Evolutionary conservation across 2,329 filamentous ascomycete species (phyloP).

Genomic region (Clarireedia homoeocarpa): DNA sequence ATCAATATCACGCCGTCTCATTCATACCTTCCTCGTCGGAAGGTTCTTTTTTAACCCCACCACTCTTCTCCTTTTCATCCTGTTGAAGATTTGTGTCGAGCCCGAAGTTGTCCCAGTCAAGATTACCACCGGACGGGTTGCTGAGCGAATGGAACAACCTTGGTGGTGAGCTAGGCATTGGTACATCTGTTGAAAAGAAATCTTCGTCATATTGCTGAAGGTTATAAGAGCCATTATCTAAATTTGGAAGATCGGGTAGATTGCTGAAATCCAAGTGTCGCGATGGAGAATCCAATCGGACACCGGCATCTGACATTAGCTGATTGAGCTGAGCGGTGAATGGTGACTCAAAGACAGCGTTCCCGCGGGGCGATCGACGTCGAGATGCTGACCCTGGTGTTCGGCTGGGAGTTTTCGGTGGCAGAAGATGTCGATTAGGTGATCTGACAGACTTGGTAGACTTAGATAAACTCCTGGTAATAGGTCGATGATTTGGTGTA

Average conservation of each 20-base stretch:
- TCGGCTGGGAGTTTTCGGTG: conserved; percentile 22
- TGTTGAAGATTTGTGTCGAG: neutral
- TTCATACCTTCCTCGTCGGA: neutral
- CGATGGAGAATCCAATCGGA: conserved; percentile 20
- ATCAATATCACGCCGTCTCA: no score
- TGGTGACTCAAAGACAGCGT: conserved; percentile 28
- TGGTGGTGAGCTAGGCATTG: conserved; percentile 39
- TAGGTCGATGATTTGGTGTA: conserved; percentile 27
- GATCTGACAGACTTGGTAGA: conserved; percentile 26
- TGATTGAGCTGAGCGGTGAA: conserved; percentile 29
- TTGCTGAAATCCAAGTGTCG: conserved; percentile 29
- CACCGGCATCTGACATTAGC: conserved; percentile 27
- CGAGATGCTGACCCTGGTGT: conserved; percentile 21
- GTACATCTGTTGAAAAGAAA: conserved; percentile 36
- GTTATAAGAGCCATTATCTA: conserved; percentile 10
- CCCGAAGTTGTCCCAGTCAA: conserved; percentile 3
- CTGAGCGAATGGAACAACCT: conserved; percentile 28
- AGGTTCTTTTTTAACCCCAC: conserved; percentile 20
- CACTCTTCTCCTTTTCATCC: neutral
- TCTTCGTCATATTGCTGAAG: conserved; percentile 29
- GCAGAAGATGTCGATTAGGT: conserved; percentile 18
- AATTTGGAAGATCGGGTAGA: conserved; percentile 26
- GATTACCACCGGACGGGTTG: neutral
- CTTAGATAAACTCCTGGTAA: conserved; percentile 27
- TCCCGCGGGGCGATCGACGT: conserved; percentile 23